Evolutionary conservation across 768 basidiomycete genomes (phyloP).

Genomic region (Tylopilus subfusipes): DNA sequence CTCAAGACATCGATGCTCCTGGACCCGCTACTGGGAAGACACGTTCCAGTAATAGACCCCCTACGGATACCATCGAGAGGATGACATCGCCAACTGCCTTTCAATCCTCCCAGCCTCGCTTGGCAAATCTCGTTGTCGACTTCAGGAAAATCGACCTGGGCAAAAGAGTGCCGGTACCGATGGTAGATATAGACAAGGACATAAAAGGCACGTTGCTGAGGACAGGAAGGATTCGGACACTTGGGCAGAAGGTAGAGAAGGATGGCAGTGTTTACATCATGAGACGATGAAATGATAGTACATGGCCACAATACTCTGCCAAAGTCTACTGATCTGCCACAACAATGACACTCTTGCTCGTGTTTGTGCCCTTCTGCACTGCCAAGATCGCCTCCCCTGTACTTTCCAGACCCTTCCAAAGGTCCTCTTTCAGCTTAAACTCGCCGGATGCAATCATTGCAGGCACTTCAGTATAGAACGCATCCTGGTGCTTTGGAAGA

Average conservation of each 20-base stretch:
- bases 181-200: conserved; percentile 8
- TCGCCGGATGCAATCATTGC: conserved; percentile 42
- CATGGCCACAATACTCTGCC: background rate
- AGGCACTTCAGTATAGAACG: conserved; percentile 44
- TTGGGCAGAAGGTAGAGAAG: conserved; percentile 11
- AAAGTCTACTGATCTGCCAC: conserved; percentile 7
- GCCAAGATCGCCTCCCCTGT: conserved; percentile 38
- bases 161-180: conserved; percentile 1
- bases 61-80: background rate
- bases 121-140: conserved; percentile 20
- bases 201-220: conserved; percentile 17
- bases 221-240: conserved; percentile 28
- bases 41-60: background rate
- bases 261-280: conserved; percentile 25
- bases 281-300: background rate
- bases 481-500: conserved; percentile 34
- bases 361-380: conserved; percentile 35
- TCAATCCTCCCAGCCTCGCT: conserved; percentile 12
- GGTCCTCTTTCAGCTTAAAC: conserved; percentile 46
- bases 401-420: conserved; percentile 41
- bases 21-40: background rate
- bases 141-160: conserved; percentile 13
- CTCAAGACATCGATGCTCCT: background rate
- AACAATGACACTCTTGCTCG: conserved; percentile 24
- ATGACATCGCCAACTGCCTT: background rate